phyloP scores from a whole-genome alignment of 805 yeast genomes.

The Candida mattraensis region DNA sequence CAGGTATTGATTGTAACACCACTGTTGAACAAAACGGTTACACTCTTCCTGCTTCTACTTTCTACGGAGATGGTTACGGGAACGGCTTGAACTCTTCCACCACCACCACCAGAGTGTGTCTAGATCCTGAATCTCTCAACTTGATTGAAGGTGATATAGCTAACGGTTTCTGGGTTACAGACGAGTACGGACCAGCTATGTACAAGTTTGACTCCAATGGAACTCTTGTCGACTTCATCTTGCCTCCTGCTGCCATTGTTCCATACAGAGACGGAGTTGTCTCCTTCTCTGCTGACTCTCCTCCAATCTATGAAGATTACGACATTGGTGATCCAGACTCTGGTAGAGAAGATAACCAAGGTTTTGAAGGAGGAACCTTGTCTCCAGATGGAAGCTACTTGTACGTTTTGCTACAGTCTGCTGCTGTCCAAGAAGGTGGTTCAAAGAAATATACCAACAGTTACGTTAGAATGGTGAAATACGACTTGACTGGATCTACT shows the following conservation, averaged over 20 bases:
- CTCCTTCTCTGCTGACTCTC: conserved; percentile 29
- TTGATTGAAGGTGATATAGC: conserved; percentile 30
- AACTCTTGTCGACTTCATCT: conserved; percentile 25
- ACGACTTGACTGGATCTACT: conserved; percentile 24
- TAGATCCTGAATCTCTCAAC: conserved; percentile 32
- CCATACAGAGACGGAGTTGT: conserved; percentile 27
- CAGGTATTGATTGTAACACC: conserved; percentile 33
- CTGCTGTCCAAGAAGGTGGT: conserved; percentile 35
- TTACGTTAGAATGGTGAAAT: conserved; percentile 29
- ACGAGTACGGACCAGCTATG: conserved; percentile 36
- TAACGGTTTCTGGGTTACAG: conserved; percentile 36
- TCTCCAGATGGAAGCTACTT: conserved; percentile 33
- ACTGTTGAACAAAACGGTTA: conserved; percentile 26
- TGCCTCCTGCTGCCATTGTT: conserved; percentile 31
- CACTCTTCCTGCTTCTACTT: conserved; percentile 29
- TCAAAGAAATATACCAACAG: conserved; percentile 21
- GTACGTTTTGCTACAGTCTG: conserved; percentile 31
- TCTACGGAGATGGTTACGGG: conserved; percentile 35
- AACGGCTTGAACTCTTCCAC: conserved; percentile 16
- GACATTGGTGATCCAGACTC: conserved; percentile 27
- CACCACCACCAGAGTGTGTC: conserved; percentile 29
- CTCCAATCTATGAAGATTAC: conserved; percentile 27
- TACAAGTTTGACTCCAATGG: conserved; percentile 30
- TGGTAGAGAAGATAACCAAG: conserved; percentile 33
- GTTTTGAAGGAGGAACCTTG: conserved; percentile 33